phyloP scores from a whole-genome alignment of 225 moss, liverwort and hornwort genomes.

The Asterella californica region DNA sequence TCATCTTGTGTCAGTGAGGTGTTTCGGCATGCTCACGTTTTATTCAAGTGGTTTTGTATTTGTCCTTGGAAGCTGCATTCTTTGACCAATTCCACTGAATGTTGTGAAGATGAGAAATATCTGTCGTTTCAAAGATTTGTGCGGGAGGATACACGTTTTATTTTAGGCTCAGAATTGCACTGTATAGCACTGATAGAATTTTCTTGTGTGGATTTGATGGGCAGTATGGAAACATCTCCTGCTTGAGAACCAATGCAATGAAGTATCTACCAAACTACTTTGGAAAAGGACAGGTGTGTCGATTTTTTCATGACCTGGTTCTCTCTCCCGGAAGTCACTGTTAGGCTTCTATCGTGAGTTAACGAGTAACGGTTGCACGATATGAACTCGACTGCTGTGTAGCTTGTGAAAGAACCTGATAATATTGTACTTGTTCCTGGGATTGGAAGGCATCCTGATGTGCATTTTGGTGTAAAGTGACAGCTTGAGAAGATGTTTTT shows the following conservation, averaged over 20 bases:
- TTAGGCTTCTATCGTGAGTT: neutral
- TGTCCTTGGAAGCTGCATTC: too few species aligned
- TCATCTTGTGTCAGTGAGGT: neutral
- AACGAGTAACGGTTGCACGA: too few species aligned
- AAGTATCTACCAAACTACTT: conserved; percentile 98
- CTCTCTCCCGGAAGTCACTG: neutral
- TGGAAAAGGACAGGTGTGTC: conserved; percentile 81
- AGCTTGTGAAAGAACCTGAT: neutral
- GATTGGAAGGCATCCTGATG: neutral
- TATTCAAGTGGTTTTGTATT: too few species aligned
- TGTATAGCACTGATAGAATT: neutral
- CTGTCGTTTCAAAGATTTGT: neutral
- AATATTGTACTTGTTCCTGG: neutral
- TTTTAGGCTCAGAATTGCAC: neutral
- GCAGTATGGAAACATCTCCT: conserved; percentile 84
- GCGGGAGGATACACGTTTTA: neutral
- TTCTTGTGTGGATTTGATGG: neutral
- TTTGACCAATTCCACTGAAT: neutral
- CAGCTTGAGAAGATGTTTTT: conserved; percentile 98
- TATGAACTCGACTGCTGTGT: too few species aligned
- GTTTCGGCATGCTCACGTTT: neutral
- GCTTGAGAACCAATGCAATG: conserved; percentile 93
- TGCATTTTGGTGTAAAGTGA: conserved; percentile 7
- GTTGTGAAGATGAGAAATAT: neutral
- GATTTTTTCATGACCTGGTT: neutral